Conservation (phyloP, 306 rosid species). For the Rosa lucieae region DNA sequence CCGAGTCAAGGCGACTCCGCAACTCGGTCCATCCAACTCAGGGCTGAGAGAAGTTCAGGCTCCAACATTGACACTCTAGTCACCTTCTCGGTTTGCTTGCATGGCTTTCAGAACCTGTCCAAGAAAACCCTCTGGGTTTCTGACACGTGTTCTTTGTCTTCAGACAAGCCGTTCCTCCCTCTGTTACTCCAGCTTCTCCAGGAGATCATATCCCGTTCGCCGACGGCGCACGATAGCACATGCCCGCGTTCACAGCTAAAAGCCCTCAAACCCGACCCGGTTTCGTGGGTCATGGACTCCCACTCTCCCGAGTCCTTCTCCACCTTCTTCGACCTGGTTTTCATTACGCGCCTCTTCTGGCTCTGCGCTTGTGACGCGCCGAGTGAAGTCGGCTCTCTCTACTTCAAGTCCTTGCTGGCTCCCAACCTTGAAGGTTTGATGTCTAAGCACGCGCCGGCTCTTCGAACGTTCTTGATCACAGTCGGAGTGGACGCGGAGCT, state of each 20-base stretch:
- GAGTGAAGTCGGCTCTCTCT: constrained; percentile 69
- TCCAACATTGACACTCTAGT: constrained; percentile 46
- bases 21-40: constrained; percentile 52
- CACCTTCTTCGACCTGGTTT: constrained; percentile 66
- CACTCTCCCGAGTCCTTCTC: constrained; percentile 85
- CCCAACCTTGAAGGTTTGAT: constrained; percentile 48
- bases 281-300: constrained; percentile 85
- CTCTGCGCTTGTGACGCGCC: constrained; percentile 78
- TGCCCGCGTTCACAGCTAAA: constrained; percentile 88
- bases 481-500: constrained; percentile 79
- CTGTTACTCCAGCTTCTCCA: constrained; percentile 79
- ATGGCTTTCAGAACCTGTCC: constrained; percentile 45
- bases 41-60: constrained; percentile 52
- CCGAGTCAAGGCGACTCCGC: constrained; percentile 20
- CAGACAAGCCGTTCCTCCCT: constrained; percentile 76
- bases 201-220: constrained; percentile 76
- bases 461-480: constrained; percentile 60
- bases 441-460: constrained; percentile 44
- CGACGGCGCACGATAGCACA: constrained; percentile 60
- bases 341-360: constrained; percentile 82
- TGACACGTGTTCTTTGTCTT: constrained; percentile 56
- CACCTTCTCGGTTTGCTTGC: constrained; percentile 50
- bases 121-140: constrained; percentile 71
- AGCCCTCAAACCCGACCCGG: constrained; percentile 69
- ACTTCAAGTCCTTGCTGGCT: constrained; percentile 56